phyloP scores from a whole-genome alignment of 257 asterid species.

The Misopates orontium region DNA sequence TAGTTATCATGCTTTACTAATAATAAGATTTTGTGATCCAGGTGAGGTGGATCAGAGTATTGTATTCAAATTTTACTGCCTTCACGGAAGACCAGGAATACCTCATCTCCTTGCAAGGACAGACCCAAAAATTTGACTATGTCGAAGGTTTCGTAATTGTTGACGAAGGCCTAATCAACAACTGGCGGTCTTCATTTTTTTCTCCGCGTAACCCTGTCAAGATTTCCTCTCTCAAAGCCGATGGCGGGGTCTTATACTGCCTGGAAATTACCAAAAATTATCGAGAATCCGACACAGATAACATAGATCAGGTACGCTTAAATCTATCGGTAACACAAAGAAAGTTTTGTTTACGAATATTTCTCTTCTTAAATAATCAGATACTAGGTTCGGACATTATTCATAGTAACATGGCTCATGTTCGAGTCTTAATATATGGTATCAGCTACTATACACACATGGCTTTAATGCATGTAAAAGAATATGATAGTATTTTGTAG shows the following conservation, averaged over 20 bases:
- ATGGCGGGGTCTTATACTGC: conserved; percentile 69
- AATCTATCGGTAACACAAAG: too few relatives aligned
- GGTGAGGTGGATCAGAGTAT: conserved; percentile 84
- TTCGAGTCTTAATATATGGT: too few relatives aligned
- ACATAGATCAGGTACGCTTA: conserved; percentile 49
- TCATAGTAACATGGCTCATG: too few relatives aligned
- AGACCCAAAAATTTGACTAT: conserved; percentile 55
- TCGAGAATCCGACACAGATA: conserved; percentile 36
- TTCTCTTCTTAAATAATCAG: too few relatives aligned
- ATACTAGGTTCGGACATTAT: too few relatives aligned
- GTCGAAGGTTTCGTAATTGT: conserved; percentile 82
- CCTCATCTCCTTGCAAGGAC: conserved; percentile 57
- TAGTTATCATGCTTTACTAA: too few relatives aligned
- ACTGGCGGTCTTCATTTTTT: conserved; percentile 83
- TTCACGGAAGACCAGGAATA: conserved; percentile 77
- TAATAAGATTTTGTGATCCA: conserved; percentile 16
- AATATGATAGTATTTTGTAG: too few relatives aligned
- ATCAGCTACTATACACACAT: too few relatives aligned
- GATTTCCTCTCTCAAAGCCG: conserved; percentile 51
- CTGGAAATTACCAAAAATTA: conserved; percentile 72
- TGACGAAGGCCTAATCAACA: conserved; percentile 71
- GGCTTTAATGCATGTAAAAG: too few relatives aligned
- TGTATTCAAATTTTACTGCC: conserved; percentile 60
- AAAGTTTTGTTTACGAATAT: too few relatives aligned
- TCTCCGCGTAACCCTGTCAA: conserved; percentile 72